phyloP scores from a whole-genome alignment of 2,329 filamentous ascomycete species.

The Aspergillus thermomutatus region DNA sequence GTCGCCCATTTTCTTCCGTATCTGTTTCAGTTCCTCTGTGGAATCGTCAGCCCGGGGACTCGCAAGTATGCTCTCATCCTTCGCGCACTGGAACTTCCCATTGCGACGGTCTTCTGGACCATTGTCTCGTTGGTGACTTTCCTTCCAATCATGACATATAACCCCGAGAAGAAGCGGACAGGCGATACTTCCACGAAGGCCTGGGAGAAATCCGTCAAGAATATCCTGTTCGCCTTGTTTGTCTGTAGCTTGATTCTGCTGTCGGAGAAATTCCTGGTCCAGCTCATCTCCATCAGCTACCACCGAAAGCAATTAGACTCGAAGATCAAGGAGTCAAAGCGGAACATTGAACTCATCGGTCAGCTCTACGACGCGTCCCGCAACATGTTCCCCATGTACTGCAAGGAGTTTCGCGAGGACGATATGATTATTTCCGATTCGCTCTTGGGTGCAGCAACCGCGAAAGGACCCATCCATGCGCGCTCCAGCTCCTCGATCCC shows the following conservation, averaged over 20 bases:
- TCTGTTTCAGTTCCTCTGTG: slow-evolving; percentile 59
- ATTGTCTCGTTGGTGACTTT: slow-evolving; percentile 60
- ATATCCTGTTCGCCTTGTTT: slow-evolving; percentile 57
- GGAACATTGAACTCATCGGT: slow-evolving; percentile 74
- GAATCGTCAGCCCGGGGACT: slow-evolving; percentile 62
- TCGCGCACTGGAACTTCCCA: slow-evolving; percentile 56
- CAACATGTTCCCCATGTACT: slow-evolving; percentile 86
- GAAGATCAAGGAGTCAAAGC: slow-evolving; percentile 85
- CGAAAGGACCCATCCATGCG: slow-evolving; percentile 42
- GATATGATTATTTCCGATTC: slow-evolving; percentile 89
- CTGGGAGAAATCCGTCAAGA: slow-evolving; percentile 56
- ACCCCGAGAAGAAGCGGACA: slow-evolving; percentile 32
- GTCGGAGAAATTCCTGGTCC: slow-evolving; percentile 58
- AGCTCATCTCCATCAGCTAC: slow-evolving; percentile 66
- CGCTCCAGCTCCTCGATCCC: slow-evolving; percentile 67
- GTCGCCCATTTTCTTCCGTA: slow-evolving; percentile 57
- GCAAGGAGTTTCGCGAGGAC: slow-evolving; percentile 83
- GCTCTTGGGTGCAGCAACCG: slow-evolving; percentile 60
- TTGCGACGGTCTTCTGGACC: slow-evolving; percentile 60
- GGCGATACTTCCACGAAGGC: slow-evolving; percentile 32
- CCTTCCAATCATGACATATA: slow-evolving; percentile 48
- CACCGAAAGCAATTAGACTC: slow-evolving; percentile 64
- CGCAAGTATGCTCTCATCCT: slow-evolving; percentile 62
- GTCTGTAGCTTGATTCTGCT: slow-evolving; percentile 57
- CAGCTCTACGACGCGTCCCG: slow-evolving; percentile 88